Percentiles rank a stretch among this genome's conserved stretches.
phyloP scores from a whole-genome alignment of 768 basidiomycete species.

The Tulasnella calospora region DNA sequence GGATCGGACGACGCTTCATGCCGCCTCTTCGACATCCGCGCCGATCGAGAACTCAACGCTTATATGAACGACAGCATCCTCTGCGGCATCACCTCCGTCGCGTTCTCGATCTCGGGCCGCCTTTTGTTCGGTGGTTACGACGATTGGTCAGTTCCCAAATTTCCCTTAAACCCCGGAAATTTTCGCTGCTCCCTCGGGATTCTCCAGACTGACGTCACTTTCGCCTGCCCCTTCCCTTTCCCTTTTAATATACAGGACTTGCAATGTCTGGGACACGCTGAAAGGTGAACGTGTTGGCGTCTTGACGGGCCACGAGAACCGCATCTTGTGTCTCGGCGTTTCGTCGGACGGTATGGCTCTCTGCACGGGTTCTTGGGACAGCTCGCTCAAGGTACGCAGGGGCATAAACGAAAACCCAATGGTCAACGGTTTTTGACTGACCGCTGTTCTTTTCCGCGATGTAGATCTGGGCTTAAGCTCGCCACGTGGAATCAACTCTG shows the following conservation, averaged over 20 bases:
- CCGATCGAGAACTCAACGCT: slow-evolving; percentile 92
- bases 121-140: slow-evolving; percentile 98
- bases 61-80: slow-evolving; percentile 99
- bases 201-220: background rate
- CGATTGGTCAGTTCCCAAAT: slow-evolving; percentile 56
- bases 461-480: background rate
- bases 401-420: background rate
- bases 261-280: slow-evolving; percentile 99
- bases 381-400: slow-evolving; percentile 77
- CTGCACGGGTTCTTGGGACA: slow-evolving; percentile 98
- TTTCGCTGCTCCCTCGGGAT: background rate
- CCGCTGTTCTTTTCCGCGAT: background rate
- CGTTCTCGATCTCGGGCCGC: slow-evolving; percentile 95
- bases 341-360: slow-evolving; percentile 96
- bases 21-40: slow-evolving; percentile 94
- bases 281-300: slow-evolving; percentile 98
- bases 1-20: slow-evolving; percentile 99
- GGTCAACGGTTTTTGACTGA: background rate
- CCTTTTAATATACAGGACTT: slow-evolving; percentile 46
- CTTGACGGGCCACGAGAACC: slow-evolving; percentile 95
- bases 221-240: background rate
- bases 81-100: slow-evolving; percentile 97
- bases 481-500: background rate
- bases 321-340: slow-evolving; percentile 94
- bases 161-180: background rate